These are phyloP conservation scores for Ambrosiella beaveri DNA, from an alignment of 2,329 filamentous ascomycete genomes.

Conservation along the genomic window DNA sequence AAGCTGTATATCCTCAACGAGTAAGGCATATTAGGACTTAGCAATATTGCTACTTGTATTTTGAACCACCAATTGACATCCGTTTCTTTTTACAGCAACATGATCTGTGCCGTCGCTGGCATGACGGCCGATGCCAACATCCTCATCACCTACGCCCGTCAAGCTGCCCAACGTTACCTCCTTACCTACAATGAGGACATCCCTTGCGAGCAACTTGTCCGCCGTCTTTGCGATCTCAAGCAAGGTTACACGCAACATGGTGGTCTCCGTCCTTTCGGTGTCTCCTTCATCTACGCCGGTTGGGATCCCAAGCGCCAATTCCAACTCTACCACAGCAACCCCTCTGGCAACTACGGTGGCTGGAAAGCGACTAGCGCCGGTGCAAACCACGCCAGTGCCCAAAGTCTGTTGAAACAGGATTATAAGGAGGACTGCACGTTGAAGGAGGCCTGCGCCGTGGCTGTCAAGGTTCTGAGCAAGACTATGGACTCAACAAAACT, in stretches of 20 bases:
- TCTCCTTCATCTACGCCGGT: slow-evolving; percentile 98
- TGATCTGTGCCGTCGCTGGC: slow-evolving; percentile 97
- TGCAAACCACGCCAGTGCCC: slow-evolving; percentile 93
- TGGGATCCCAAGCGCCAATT: slow-evolving; percentile 94
- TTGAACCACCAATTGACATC: not conserved
- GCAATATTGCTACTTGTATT: not conserved
- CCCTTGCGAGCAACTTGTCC: slow-evolving; percentile 94
- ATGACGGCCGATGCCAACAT: slow-evolving; percentile 99
- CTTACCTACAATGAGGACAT: slow-evolving; percentile 99
- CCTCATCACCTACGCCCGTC: slow-evolving; percentile 98
- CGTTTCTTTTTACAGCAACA: slow-evolving; percentile 49
- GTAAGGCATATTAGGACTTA: slow-evolving; percentile 34
- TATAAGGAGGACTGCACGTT: slow-evolving; percentile 97
- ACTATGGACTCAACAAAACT: slow-evolving; percentile 99
- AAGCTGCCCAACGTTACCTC: slow-evolving; percentile 92
- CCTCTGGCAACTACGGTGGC: slow-evolving; percentile 93
- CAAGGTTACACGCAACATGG: slow-evolving; percentile 98
- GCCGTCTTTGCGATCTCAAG: slow-evolving; percentile 91
- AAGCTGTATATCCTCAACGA: slow-evolving; percentile 99
- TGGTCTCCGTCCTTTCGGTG: slow-evolving; percentile 92
- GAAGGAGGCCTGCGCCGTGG: slow-evolving; percentile 91
- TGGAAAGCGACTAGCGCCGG: slow-evolving; percentile 98
- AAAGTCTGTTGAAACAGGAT: slow-evolving; percentile 95
- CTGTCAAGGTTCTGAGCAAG: slow-evolving; percentile 98
- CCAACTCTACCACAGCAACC: slow-evolving; percentile 98